Base-by-base conservation (phyloP, 306 rosid genomes). In the Alnus glutinosa region DNA sequence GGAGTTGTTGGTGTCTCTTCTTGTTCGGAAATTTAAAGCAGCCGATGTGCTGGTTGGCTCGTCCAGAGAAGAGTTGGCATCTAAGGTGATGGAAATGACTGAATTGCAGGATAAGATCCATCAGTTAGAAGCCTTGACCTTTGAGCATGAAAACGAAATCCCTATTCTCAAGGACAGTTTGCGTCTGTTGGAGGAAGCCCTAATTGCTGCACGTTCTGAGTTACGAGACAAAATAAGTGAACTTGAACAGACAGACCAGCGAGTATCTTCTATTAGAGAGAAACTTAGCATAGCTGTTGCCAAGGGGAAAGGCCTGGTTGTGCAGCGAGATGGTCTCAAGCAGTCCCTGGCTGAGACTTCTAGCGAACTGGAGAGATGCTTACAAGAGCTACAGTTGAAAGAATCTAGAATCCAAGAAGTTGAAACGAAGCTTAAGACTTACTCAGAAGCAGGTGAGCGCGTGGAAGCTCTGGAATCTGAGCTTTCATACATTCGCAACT, bases 401-500 rank as follows among this genome's bases (percentile, higher is more conserved):
- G 96, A 93, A 80, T 55, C 88, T 23, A 87, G 78, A 85, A 90
- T 95, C 72, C 79, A 88, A 30, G 99, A 93, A 85, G 82, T 92
- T 78, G 99, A 95, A 89, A 86, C 86, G 51, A 90, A 90, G 81
- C 90, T 93, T 70, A 90, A 91, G 85, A 82, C 86, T 55, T 95
- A 91, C 85, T 89, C 93, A 61, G 99, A 93, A 83, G 95, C 98
- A 70, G 96, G 98, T 77, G 98, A 95, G 82, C 96, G 97, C 13
- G 92, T 86, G 77, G 99, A 93, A 79, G 96, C 99, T 79, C 84
- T 96, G 88, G 99, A 96, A 82, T 91, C 99, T 14, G 99, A 96
- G 88, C 96, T 96, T 82, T 96, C 93, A 42, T 96, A 96, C 84
- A 96, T 96, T 76, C 99, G 99, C 77, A 96, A 96, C 87, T 96